phyloP scores from a whole-genome alignment of 2,329 filamentous ascomycete genomes.

The Fusarium chuoi region DNA sequence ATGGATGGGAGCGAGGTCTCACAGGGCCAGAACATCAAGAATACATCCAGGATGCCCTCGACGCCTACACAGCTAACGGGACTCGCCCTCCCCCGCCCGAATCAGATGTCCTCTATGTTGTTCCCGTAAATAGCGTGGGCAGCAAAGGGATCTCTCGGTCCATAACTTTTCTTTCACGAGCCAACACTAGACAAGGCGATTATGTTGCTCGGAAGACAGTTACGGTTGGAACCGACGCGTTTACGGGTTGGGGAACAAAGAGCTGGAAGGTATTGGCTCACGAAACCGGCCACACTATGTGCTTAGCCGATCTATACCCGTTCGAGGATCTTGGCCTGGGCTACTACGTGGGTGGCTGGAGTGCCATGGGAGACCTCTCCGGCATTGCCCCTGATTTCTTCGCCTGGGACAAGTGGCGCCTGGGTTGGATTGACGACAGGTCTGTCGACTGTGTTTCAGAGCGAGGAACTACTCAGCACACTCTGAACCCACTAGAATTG shows the following conservation, averaged over 20 bases:
- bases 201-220: conserved; percentile 41
- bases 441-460: conserved; percentile 48
- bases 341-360: conserved; percentile 51
- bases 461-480: conserved; percentile 43
- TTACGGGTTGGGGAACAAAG: conserved; percentile 46
- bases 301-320: conserved; percentile 52
- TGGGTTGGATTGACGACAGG: conserved; percentile 50
- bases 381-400: conserved; percentile 51
- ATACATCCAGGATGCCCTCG: conserved; percentile 33
- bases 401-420: conserved; percentile 53
- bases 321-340: conserved; percentile 34
- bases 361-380: conserved; percentile 50
- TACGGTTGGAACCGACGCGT: conserved; percentile 48
- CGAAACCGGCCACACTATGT: conserved; percentile 53
- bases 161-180: neutral
- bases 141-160: conserved; percentile 8
- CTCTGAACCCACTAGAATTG: conserved; percentile 14
- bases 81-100: conserved; percentile 5
- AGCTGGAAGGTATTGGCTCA: conserved; percentile 46
- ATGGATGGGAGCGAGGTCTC: conserved; percentile 24
- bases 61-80: conserved; percentile 22
- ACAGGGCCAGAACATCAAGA: conserved; percentile 11
- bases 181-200: neutral
- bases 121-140: conserved; percentile 17
- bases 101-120: conserved; percentile 32